phyloP scores from a whole-genome alignment of 805 yeast species.

The Saccharomycopsis malanga region DNA sequence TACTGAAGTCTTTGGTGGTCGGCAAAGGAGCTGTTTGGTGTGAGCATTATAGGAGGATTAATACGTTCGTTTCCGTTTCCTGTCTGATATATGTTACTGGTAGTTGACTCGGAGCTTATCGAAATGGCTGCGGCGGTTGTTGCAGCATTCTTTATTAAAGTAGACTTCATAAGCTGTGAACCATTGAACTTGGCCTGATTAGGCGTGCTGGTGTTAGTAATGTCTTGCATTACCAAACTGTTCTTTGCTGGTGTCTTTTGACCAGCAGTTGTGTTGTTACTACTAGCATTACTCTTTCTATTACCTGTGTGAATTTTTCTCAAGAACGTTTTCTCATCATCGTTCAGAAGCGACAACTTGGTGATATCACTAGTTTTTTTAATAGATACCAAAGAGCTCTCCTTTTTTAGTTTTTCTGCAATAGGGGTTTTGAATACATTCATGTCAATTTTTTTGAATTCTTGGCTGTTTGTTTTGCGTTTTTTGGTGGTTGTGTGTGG shows the following conservation, averaged over 20 bases:
- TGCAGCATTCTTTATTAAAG: slow-evolving; percentile 18
- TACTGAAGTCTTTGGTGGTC: background rate
- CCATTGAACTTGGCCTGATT: slow-evolving; percentile 14
- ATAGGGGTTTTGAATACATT: slow-evolving; percentile 9
- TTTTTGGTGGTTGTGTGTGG: background rate
- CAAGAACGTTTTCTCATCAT: background rate
- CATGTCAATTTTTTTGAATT: slow-evolving; percentile 1
- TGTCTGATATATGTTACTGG: background rate
- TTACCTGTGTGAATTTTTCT: background rate
- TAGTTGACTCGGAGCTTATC: background rate
- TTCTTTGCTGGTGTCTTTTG: background rate
- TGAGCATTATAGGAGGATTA: slow-evolving; percentile 13
- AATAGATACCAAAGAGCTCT: slow-evolving; percentile 8
- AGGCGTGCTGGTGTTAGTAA: slow-evolving; percentile 10
- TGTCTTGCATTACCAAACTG: background rate
- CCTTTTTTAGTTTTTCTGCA: slow-evolving; percentile 9
- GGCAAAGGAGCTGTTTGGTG: slow-evolving; percentile 10
- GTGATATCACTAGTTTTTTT: slow-evolving; percentile 20
- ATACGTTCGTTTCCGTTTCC: slow-evolving; percentile 12
- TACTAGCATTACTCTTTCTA: background rate
- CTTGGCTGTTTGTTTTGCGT: slow-evolving; percentile 3
- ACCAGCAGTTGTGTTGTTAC: background rate
- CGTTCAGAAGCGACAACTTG: slow-evolving; percentile 10
- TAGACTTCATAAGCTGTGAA: slow-evolving; percentile 20
- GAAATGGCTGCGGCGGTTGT: background rate